Base-by-base conservation (phyloP, 495 filamentous ascomycete species). In the Penicillium coprophilum region DNA sequence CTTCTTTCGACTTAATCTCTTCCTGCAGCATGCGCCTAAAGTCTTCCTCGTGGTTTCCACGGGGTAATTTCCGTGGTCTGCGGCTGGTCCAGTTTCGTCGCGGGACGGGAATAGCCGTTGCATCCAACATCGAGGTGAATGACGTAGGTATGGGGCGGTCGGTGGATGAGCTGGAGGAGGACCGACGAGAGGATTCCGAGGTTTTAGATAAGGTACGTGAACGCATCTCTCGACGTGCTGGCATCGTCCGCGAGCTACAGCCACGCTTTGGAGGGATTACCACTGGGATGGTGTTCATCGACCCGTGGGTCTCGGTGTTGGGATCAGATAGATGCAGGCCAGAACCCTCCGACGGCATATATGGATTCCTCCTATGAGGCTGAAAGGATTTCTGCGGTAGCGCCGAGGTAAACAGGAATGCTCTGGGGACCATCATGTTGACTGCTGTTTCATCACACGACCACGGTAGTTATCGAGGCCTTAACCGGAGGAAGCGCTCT, bases 341-440 rank as follows among this genome's bases (percentile, higher is more conserved):
- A 23, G 63, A 47, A 11, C 40, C 49, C 44, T 64, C 59, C 41
- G 50, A 51, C 1, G 41, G 51, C 5, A 31, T 47, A 44, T 19
- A 55, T 4, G 44, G 32, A 31, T 64, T 61, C 48, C 60, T 50
- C 17, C 57, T 57, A 46, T 60, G 45, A 36, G 65, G 52, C 40
- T 55, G 56, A 45, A 60, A 58, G 30, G 62, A 30, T 32, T 64
- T 69, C 13, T 61, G 59, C 20, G 65, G 58, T 48, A 66, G 57
- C 11, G 68, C 56, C 15, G 77, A 74, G 34, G 57, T 70, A 32
- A 75, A 74, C 5, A 74, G 57, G 56, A 77, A 79, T 47, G 74
- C 68, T 65, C 74, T 66, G 31, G 77, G 77, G 53, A 78, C 74
- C 77, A 79, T 79, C 75, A 78, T 78, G 44, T 62, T 71, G 50